These are phyloP conservation scores for Beauveria caledonica DNA, from an alignment of 2,329 filamentous ascomycete genomes.

Conservation along the genomic window DNA sequence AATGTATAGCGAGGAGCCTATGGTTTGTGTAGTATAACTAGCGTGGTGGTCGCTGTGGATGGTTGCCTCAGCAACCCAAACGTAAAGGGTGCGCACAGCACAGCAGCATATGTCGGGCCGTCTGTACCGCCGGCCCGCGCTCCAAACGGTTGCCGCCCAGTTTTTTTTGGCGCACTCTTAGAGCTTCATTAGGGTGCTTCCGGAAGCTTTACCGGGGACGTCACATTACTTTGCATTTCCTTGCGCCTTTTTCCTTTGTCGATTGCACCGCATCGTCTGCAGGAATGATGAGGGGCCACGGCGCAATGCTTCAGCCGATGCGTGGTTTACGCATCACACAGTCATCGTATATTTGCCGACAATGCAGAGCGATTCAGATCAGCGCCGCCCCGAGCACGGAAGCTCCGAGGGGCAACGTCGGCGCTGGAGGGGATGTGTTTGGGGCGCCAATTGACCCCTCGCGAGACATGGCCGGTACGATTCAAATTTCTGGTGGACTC, in stretches of 20 bases:
- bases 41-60: background rate
- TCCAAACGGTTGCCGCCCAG: background rate
- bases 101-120: background rate
- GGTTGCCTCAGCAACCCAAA: constrained; percentile 9
- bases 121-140: constrained; percentile 8
- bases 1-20: background rate
- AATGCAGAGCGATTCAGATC: constrained; percentile 56
- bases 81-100: background rate
- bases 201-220: constrained; percentile 5
- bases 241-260: background rate
- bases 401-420: constrained; percentile 28
- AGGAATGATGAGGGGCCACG: constrained; percentile 31
- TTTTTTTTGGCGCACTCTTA: background rate
- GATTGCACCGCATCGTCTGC: constrained; percentile 1
- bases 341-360: constrained; percentile 38
- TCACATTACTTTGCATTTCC: background rate
- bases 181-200: constrained; percentile 1
- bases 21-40: background rate
- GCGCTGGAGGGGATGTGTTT: constrained; percentile 45
- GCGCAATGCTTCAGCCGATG: constrained; percentile 29
- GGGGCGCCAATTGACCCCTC: constrained; percentile 36
- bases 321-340: constrained; percentile 21
- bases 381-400: constrained; percentile 52
- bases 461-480: constrained; percentile 44
- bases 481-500: background rate